These are phyloP conservation scores for Eutrema salsugineum DNA, from an alignment of 441 rosid genomes.

Conservation along the genomic window DNA sequence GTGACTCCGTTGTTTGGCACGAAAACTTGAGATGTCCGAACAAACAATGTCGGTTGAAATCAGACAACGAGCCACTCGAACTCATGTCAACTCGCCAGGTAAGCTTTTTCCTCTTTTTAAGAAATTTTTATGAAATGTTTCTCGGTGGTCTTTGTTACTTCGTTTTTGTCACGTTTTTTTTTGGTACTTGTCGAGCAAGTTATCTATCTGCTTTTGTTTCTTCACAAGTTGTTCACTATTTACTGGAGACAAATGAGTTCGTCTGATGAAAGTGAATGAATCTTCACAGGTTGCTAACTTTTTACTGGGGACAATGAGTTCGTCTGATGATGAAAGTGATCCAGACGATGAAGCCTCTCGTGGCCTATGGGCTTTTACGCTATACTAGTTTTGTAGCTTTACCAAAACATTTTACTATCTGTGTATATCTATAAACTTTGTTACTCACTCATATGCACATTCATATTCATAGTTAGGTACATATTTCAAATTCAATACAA, in stretches of 20 bases:
- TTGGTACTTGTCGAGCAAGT: not conserved
- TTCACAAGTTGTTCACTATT: conserved; percentile 59
- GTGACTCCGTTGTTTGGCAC: conserved; percentile 67
- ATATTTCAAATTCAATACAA: not conserved
- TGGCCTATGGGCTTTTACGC: conserved; percentile 57
- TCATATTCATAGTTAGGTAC: not conserved
- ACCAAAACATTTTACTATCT: not conserved
- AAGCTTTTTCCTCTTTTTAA: not conserved
- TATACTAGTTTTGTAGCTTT: not conserved
- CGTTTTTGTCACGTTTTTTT: not conserved
- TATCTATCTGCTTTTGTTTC: not conserved
- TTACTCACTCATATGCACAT: not conserved
- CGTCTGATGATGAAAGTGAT: conserved; percentile 54
- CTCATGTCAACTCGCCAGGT: conserved; percentile 55
- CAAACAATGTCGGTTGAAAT: conserved; percentile 26
- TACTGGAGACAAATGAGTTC: conserved; percentile 38
- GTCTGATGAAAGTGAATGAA: conserved; percentile 66
- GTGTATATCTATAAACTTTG: not conserved
- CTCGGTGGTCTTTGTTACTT: not conserved
- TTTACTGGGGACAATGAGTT: conserved; percentile 35
- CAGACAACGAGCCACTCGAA: conserved; percentile 33
- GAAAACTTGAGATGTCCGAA: conserved; percentile 49
- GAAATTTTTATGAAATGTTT: not conserved
- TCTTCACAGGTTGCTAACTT: conserved; percentile 53
- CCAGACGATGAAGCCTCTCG: conserved; percentile 42